Conservation (phyloP, 345 rosid species). For the Gossypium raimondii region DNA sequence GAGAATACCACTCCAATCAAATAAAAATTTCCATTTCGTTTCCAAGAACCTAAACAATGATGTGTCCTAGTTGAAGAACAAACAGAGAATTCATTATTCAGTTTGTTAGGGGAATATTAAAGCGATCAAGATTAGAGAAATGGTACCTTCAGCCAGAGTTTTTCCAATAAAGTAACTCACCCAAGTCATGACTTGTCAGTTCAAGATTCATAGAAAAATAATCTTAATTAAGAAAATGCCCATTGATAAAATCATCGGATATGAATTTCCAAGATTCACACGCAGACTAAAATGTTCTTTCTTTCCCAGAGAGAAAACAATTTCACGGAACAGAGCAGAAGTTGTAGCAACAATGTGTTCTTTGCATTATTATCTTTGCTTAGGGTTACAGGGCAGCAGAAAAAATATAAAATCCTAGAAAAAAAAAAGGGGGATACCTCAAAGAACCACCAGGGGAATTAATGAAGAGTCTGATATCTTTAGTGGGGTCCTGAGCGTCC, state of each 20-base stretch:
- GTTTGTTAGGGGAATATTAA: not conserved
- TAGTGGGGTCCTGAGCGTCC: conserved; percentile 87
- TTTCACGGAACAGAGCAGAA: not conserved
- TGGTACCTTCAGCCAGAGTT: too few species aligned
- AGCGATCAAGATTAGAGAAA: not conserved
- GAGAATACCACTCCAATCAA: not conserved
- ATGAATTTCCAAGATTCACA: not conserved
- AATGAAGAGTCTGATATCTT: conserved; percentile 83
- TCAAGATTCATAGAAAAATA: not conserved
- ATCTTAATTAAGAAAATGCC: not conserved
- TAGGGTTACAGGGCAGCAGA: not conserved
- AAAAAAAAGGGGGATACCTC: conserved; percentile 38
- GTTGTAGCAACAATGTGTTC: not conserved
- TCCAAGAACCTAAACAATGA: not conserved
- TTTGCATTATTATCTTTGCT: not conserved
- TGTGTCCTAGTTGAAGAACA: conserved; percentile 3
- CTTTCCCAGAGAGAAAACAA: not conserved
- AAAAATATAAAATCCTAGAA: not conserved
- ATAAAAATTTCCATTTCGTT: not conserved
- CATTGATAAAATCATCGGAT: not conserved
- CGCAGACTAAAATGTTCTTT: not conserved
- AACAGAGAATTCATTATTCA: not conserved
- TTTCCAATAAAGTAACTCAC: too few species aligned
- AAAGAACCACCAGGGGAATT: conserved; percentile 89
- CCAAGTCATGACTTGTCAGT: not conserved